Conservation (phyloP, 2,329 filamentous ascomycete species). For the Phaeomoniella chlamydospora region DNA sequence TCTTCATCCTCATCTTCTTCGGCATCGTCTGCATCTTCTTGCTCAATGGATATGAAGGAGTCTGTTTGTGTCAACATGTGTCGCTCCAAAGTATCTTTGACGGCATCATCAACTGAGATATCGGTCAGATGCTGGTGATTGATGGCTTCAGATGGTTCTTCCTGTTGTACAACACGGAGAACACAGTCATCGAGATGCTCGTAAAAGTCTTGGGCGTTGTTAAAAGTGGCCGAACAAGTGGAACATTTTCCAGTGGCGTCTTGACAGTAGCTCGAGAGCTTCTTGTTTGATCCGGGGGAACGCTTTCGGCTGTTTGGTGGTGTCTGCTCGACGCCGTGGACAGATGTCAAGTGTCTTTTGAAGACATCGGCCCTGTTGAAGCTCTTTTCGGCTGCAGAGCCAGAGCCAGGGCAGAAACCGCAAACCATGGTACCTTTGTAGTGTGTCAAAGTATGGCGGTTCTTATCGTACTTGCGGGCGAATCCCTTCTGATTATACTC, state of each 20-base stretch:
- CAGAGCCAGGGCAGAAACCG: constrained; percentile 81
- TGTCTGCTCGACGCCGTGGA: constrained; percentile 85
- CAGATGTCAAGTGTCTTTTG: constrained; percentile 81
- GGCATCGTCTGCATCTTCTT: constrained; percentile 41
- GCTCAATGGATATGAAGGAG: constrained; percentile 27
- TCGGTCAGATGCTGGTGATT: constrained; percentile 40
- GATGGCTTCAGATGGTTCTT: constrained; percentile 42
- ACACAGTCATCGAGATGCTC: constrained; percentile 75
- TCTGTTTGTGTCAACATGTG: constrained; percentile 37
- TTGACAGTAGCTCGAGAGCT: constrained; percentile 54
- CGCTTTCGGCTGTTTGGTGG: constrained; percentile 84
- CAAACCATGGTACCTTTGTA: constrained; percentile 98
- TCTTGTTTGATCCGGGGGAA: constrained; percentile 41
- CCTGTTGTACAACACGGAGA: constrained; percentile 46
- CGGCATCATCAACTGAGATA: constrained; percentile 44
- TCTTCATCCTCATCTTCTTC: constrained; percentile 47
- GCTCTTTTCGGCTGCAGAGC: constrained; percentile 80
- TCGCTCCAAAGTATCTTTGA: constrained; percentile 42
- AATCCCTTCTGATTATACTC: constrained; percentile 90
- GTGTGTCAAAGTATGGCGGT: constrained; percentile 82
- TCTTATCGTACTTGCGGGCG: constrained; percentile 92
- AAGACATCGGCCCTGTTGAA: constrained; percentile 94
- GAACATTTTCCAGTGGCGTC: constrained; percentile 81
- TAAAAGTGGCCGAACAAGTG: constrained; percentile 74
- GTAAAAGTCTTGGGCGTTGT: constrained; percentile 88